phyloP scores from a whole-genome alignment of 2,329 filamentous ascomycete species.

The Didymella segeticola region DNA sequence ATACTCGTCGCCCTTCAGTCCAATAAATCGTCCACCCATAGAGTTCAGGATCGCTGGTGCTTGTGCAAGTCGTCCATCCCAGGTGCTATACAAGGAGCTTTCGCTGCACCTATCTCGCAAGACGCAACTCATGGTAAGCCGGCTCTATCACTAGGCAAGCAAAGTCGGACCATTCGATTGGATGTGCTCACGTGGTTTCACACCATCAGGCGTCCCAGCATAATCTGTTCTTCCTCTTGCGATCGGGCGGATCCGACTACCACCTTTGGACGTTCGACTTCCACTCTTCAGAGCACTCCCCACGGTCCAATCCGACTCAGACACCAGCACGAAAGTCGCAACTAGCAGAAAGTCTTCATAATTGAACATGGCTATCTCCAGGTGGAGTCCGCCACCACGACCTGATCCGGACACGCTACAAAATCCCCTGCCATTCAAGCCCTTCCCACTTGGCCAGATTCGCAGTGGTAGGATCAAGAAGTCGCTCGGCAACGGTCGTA shows the following conservation, averaged over 20 bases:
- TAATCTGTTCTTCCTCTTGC: background rate
- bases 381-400: slow-evolving; percentile 30
- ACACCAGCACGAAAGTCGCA: background rate
- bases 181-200: slow-evolving; percentile 10
- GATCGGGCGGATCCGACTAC: slow-evolving; percentile 7
- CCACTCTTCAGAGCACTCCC: no score
- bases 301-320: background rate
- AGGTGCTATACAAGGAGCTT: background rate
- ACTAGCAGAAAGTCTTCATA: background rate
- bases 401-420: slow-evolving; percentile 29
- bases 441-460: slow-evolving; percentile 63
- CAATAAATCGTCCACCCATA: background rate
- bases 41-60: no score
- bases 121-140: slow-evolving; percentile 7
- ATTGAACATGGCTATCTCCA: slow-evolving; percentile 22
- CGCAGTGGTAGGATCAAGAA: slow-evolving; percentile 64
- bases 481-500: slow-evolving; percentile 59
- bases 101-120: background rate
- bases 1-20: background rate
- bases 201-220: background rate
- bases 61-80: no score
- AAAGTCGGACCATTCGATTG: background rate
- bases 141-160: background rate
- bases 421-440: slow-evolving; percentile 33
- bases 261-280: background rate